phyloP scores from a whole-genome alignment of 768 basidiomycete species.

The Serpula lacrymans region DNA sequence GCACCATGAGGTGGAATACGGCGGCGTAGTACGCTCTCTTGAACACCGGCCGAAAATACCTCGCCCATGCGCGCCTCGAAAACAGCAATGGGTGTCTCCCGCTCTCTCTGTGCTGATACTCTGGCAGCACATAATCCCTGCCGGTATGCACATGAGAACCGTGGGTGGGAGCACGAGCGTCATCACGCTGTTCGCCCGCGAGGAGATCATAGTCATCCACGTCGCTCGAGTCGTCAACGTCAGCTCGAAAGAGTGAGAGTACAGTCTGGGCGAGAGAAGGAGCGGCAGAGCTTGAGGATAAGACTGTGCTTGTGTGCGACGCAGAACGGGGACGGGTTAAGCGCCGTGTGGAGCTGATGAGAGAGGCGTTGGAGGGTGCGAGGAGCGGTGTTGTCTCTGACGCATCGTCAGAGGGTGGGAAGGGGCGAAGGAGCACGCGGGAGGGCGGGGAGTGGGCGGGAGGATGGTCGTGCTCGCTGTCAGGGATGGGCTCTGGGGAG shows the following conservation, averaged over 20 bases:
- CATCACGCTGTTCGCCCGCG: conserved; percentile 17
- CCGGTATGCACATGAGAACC: too few relatives aligned
- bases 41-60: conserved; percentile 64
- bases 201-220: conserved; percentile 27
- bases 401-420: conserved; percentile 25
- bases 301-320: conserved; percentile 53
- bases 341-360: conserved; percentile 18
- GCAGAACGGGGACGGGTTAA: conserved; percentile 46
- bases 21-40: conserved; percentile 59
- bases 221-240: conserved; percentile 42
- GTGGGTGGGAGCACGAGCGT: too few relatives aligned
- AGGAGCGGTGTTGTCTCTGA: conserved; percentile 52
- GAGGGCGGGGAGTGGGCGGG: conserved; percentile 16
- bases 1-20: conserved; percentile 61
- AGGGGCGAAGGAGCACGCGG: too few relatives aligned
- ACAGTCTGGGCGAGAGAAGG: conserved; percentile 70
- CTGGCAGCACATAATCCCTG: not conserved
- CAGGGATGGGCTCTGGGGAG: conserved; percentile 33
- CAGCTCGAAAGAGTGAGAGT: conserved; percentile 61
- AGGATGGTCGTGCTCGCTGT: conserved; percentile 27
- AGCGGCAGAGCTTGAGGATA: conserved; percentile 45
- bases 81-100: conserved; percentile 11
- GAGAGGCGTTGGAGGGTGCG: conserved; percentile 17
- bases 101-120: conserved; percentile 2
- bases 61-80: conserved; percentile 38